These are phyloP conservation scores for Tetraselmis striata DNA, from an alignment of 139 green algal species.

Conservation along the genomic window DNA sequence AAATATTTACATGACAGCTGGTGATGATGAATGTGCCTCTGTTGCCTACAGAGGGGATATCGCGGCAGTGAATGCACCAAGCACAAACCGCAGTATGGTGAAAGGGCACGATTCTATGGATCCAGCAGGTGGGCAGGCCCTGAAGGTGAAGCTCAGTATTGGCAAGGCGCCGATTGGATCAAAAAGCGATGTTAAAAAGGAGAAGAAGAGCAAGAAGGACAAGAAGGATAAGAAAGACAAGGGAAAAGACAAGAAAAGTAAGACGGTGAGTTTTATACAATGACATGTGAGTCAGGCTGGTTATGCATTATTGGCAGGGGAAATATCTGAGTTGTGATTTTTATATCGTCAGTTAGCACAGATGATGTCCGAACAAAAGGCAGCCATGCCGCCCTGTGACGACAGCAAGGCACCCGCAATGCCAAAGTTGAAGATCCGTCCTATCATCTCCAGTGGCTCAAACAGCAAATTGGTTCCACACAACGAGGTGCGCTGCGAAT, in stretches of 20 bases:
- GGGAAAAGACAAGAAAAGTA: neutral
- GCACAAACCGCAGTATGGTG: too few relatives aligned
- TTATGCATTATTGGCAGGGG: neutral
- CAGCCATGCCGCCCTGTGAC: neutral
- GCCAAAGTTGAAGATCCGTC: neutral
- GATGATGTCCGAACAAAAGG: neutral
- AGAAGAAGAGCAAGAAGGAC: neutral
- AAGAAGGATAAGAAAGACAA: neutral
- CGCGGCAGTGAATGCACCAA: too few relatives aligned
- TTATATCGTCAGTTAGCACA: neutral
- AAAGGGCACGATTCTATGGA: neutral
- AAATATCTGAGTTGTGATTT: neutral
- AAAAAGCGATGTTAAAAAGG: neutral
- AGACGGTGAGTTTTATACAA: neutral
- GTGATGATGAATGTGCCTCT: too few relatives aligned
- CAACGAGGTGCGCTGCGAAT: too few relatives aligned
- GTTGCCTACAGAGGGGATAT: too few relatives aligned
- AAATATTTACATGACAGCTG: too few relatives aligned
- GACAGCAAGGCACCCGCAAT: neutral
- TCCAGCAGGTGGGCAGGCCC: neutral
- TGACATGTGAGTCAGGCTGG: too few relatives aligned
- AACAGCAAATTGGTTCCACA: too few relatives aligned
- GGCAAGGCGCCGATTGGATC: neutral
- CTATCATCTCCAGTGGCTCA: neutral
- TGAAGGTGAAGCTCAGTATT: neutral